Percentiles rank a stretch among this genome's conserved stretches.
Conservation (phyloP, 176 grass and related monocot genomes). For the Triticum monococcum region DNA sequence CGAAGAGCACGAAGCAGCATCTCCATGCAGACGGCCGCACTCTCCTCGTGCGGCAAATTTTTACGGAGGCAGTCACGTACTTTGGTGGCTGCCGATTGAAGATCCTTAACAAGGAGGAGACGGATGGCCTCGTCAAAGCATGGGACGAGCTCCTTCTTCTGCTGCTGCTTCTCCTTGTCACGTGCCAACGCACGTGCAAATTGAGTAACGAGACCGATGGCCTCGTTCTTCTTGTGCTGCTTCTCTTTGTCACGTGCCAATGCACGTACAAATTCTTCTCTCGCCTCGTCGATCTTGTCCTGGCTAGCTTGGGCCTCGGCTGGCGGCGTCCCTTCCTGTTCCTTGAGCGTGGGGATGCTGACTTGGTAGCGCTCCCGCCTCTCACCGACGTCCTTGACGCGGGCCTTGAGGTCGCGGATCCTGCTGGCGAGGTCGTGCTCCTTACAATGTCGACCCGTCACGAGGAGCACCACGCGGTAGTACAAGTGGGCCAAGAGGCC, state of each 20-base stretch:
- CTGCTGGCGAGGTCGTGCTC: neutral
- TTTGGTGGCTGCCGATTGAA: neutral
- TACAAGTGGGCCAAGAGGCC: neutral
- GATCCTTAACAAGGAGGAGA: neutral
- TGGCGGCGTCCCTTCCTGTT: too few species aligned
- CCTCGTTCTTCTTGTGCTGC: neutral
- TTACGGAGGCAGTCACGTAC: neutral
- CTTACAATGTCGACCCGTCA: fast-evolving
- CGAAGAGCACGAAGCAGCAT: neutral
- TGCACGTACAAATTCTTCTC: neutral
- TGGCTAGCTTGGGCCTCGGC: neutral
- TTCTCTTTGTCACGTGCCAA: neutral
- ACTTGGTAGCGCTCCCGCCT: constrained; percentile 11
- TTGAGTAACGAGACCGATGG: neutral
- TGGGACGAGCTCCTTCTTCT: too few species aligned
- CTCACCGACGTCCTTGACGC: neutral
- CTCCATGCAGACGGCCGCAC: neutral
- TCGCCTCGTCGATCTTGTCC: neutral
- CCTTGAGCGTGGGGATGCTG: neutral
- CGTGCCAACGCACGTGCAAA: neutral
- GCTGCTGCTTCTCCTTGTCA: neutral
- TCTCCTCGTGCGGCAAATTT: neutral
- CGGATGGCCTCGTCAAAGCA: too few species aligned
- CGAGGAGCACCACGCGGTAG: too few species aligned
- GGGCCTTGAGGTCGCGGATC: constrained; percentile 26